Base-by-base conservation (phyloP, 2,329 filamentous ascomycete genomes). In the Xylariomycetidae sp. region DNA sequence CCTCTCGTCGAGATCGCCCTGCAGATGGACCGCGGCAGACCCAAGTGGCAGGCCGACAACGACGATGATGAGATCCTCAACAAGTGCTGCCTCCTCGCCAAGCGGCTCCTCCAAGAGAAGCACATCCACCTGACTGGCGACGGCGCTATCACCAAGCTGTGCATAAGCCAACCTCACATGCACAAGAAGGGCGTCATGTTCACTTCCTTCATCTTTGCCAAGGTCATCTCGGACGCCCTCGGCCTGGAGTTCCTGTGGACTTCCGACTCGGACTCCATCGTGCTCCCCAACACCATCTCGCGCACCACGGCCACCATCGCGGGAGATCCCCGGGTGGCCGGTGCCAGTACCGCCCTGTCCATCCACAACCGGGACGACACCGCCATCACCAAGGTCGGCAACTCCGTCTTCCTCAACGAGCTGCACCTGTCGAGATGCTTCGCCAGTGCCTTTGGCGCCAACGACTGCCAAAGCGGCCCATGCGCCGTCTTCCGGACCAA, bases 141-240 rank as follows among this genome's bases (percentile, higher is more conserved):
- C 30, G 32, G 2, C 29, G 29, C 29, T 12, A 25, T 52, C 10
- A 47, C 40, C 9, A 37, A 35, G 10, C 37, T 59, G 10, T 60
- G 56, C 32, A 35, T 61, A 12, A 50, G 48, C 19, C 57, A 61
- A 39, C 58, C 56, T 3, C 58, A 61, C 31, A 41, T 54, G 39
- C 56, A 57, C 48, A 61, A 61, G 39, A 61, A 61, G 27, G 58
- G 52, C 6, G 55, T 61, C 29, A 59, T 61, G 56, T 61, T 61
- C 31, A 58, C 56, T 5, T 48, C 54, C 10, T 56, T 59, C 34
- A 44, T 60, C 12, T 55, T 60, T 29, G 46, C 49, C 2, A 44
- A 57, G 12, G 53, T 56, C 2, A 45, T 61, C 8, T 46, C 54
- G 4, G 50, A 59, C 19, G 42, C 47, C 10, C 42, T 56, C 2